Evolutionary conservation across 2,329 filamentous ascomycete genomes (phyloP).

Genomic region (Paraphaeosphaeria minitans): DNA sequence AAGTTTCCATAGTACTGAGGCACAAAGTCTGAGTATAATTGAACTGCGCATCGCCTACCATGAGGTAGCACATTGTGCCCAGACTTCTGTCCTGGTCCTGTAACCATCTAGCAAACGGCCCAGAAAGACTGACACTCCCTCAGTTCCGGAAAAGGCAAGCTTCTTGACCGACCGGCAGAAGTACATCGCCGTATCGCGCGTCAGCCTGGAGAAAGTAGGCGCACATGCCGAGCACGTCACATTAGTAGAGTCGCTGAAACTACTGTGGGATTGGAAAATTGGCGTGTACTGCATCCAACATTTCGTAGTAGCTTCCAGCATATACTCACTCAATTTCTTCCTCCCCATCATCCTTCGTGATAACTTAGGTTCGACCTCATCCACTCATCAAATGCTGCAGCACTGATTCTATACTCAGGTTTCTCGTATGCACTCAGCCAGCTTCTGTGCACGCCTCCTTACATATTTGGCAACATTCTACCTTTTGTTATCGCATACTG

Average conservation of each 20-base stretch:
- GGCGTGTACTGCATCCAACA: constrained; percentile 35
- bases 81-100: no score
- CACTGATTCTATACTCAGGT: constrained; percentile 2
- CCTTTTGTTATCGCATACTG: constrained; percentile 26
- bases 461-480: constrained; percentile 28
- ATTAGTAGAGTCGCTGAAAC: constrained; percentile 26
- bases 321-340: constrained; percentile 32
- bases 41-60: no score
- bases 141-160: constrained; percentile 33
- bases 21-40: neutral
- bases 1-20: constrained; percentile 5
- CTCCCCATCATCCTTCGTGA: constrained; percentile 32
- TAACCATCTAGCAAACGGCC: no score
- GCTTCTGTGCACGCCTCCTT: constrained; percentile 30
- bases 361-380: constrained; percentile 18
- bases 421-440: constrained; percentile 31
- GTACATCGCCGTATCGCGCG: constrained; percentile 27
- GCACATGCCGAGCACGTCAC: constrained; percentile 31
- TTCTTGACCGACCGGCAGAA: constrained; percentile 36
- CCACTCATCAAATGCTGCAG: no score
- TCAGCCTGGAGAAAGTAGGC: constrained; percentile 33
- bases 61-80: no score
- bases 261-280: constrained; percentile 40
- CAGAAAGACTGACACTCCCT: constrained; percentile 2
- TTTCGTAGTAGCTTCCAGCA: constrained; percentile 36